Base-by-base conservation (phyloP, 2,329 filamentous ascomycete genomes). In the Exophiala aquamarina region DNA sequence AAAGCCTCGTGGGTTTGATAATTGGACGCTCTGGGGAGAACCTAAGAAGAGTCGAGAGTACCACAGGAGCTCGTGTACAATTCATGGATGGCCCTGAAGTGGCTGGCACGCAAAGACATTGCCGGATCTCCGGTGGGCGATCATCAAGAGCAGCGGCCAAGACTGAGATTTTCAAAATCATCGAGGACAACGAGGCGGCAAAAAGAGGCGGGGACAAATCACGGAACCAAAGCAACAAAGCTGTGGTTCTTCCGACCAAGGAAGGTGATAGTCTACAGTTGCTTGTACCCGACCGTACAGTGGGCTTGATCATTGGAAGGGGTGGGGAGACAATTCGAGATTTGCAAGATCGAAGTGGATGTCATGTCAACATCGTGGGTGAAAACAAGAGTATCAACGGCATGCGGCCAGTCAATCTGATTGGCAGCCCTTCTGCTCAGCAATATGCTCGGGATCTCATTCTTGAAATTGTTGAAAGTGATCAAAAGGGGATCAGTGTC, bases 341-440 rank as follows among this genome's bases (percentile, higher is more conserved):
- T 64, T 76, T 95, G 18, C 91, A 95, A 70, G 90, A 95, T 66
- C 80, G 88, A 53, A 93, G 87, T 60, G 88, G 87, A n/a, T 95
- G 90, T 66, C 91, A 95, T 67, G 89, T 95, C 66, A 95, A 95
- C 67, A 95, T 95, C 62, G 88, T 95, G 32, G 87, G 87, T 60
- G 90, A 95, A 70, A 89, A 89, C 58, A 94, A 95, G 76, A 95
- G 89, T 63, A 81, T 95, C 57, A 94, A 94, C 63, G 90, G 90
- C 35, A 75, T 95, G 52, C 83, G 90, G 41, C 90, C 91, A 20
- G 89, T 95, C 54, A 95, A 95, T 65, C 77, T 95, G 39, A 95
- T 95, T 58, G 90, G 90, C 49, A 83, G 84, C 33, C 80, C 80
- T 33, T 79, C 84, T 60, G 84, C 89, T 42, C 86, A 89, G 39